Percentiles rank a stretch among this genome's conserved stretches.
These are phyloP conservation scores for Euphorbia lathyris DNA, from an alignment of 345 rosid species.

Conservation along the genomic window DNA sequence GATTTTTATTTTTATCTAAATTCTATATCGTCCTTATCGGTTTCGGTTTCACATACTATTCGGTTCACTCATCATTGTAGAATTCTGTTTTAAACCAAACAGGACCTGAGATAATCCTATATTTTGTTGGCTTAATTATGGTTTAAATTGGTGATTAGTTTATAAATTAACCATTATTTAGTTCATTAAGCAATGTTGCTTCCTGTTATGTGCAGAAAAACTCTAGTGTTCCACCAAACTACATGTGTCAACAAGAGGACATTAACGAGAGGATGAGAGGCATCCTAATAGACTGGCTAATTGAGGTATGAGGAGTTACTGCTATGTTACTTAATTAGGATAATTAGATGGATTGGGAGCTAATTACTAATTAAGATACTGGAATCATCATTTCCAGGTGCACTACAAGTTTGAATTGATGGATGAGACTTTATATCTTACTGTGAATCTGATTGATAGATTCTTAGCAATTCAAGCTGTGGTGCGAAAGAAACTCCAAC, in stretches of 20 bases:
- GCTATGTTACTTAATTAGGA: background rate
- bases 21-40: too few species aligned
- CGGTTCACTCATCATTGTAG: too few species aligned
- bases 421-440: constrained; percentile 92
- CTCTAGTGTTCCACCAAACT: constrained; percentile 50
- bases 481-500: constrained; percentile 88
- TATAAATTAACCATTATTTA: too few species aligned
- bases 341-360: background rate
- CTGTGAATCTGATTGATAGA: constrained; percentile 88
- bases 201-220: constrained; percentile 42
- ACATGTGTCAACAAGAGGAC: constrained; percentile 74
- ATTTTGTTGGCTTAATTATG: background rate
- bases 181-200: constrained; percentile 5
- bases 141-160: too few species aligned
- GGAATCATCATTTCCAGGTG: constrained; percentile 52
- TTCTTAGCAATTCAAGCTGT: constrained; percentile 66
- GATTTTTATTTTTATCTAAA: too few species aligned
- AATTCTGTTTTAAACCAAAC: too few species aligned
- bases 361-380: constrained; percentile 11
- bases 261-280: constrained; percentile 93
- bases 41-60: too few species aligned
- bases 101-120: background rate
- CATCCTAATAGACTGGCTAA: constrained; percentile 88
- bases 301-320: constrained; percentile 51
- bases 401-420: constrained; percentile 97